These are phyloP conservation scores for Colletotrichum spaethianum DNA, from an alignment of 2,329 filamentous ascomycete species.

Conservation along the genomic window DNA sequence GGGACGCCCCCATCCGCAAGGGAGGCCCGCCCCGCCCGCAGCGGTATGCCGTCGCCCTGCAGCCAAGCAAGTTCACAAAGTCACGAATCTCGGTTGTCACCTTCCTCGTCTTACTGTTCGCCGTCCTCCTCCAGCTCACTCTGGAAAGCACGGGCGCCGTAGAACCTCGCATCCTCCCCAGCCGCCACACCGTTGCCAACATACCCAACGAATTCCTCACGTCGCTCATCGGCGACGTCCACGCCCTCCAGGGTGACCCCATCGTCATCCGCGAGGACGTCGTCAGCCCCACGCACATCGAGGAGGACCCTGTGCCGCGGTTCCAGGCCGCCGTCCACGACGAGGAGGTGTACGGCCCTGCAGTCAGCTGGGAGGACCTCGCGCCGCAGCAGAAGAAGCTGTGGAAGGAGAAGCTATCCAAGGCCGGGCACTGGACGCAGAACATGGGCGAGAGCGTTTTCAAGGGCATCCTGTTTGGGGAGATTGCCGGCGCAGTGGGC, in stretches of 20 bases:
- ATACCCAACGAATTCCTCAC: constrained; percentile 51
- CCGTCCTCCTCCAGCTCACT: constrained; percentile 74
- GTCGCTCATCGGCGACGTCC: constrained; percentile 54
- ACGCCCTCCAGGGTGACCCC: constrained; percentile 51
- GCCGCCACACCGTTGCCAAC: constrained; percentile 17
- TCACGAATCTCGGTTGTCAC: constrained; percentile 68
- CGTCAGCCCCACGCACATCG: constrained; percentile 39
- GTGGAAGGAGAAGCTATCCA: constrained; percentile 79
- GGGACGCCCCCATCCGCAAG: constrained; percentile 50
- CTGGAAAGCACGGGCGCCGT: constrained; percentile 74
- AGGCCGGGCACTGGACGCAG: constrained; percentile 85
- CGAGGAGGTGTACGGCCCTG: constrained; percentile 63
- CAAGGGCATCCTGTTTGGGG: constrained; percentile 82
- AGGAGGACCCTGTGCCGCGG: constrained; percentile 43
- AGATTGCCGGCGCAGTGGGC: constrained; percentile 76
- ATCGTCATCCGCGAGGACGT: constrained; percentile 56
- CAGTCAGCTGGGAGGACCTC: constrained; percentile 81
- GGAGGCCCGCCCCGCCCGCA: constrained; percentile 62
- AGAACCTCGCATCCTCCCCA: constrained; percentile 55
- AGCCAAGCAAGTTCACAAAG: constrained; percentile 65
- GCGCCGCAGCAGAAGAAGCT: constrained; percentile 70
- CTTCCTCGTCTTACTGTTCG: constrained; percentile 71
- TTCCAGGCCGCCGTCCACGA: constrained; percentile 62
- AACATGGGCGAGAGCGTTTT: constrained; percentile 83
- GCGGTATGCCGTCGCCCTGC: constrained; percentile 79